phyloP scores from a whole-genome alignment of 1,284 basidiomycete genomes.

The Marasmius sp. region DNA sequence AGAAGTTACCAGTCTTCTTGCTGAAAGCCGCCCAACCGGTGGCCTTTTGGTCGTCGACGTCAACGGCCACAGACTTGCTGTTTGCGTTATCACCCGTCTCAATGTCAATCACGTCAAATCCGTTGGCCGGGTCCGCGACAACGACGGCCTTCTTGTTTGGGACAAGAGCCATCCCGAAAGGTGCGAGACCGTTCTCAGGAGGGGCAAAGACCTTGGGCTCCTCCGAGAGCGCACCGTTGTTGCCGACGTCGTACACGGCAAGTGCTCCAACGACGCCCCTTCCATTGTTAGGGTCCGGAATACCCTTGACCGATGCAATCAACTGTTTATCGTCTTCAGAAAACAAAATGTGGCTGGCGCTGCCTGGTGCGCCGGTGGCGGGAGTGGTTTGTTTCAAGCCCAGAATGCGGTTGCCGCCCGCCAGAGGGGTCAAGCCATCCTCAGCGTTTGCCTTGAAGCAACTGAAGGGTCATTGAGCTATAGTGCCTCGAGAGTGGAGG shows the following conservation, averaged over 20 bases:
- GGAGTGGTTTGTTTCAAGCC: constrained; percentile 44
- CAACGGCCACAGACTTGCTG: background rate
- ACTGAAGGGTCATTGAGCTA: constrained; percentile 21
- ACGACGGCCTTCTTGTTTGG: constrained; percentile 31
- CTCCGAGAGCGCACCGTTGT: constrained; percentile 28
- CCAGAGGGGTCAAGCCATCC: constrained; percentile 36
- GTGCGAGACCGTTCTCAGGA: constrained; percentile 23
- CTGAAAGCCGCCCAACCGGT: background rate
- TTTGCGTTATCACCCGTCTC: background rate
- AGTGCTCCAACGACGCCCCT: constrained; percentile 28
- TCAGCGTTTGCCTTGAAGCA: constrained; percentile 42
- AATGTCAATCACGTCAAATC: constrained; percentile 31
- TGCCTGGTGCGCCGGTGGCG: constrained; percentile 22
- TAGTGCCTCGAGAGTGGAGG: background rate
- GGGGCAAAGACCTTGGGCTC: constrained; percentile 23
- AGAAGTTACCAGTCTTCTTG: constrained; percentile 3
- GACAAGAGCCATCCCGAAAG: constrained; percentile 33
- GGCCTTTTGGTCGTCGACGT: background rate
- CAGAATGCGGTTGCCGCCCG: constrained; percentile 40
- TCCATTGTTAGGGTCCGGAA: constrained; percentile 19
- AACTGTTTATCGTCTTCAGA: constrained; percentile 29
- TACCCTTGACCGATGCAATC: constrained; percentile 33
- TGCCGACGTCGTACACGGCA: constrained; percentile 29
- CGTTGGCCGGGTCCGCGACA: constrained; percentile 30
- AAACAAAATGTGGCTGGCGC: constrained; percentile 33